A percentile compares a stretch with the other conserved stretches of the same genome.
Evolutionary conservation across 1,284 basidiomycete genomes (phyloP).

Genomic region (Ustilago cynodontis): DNA sequence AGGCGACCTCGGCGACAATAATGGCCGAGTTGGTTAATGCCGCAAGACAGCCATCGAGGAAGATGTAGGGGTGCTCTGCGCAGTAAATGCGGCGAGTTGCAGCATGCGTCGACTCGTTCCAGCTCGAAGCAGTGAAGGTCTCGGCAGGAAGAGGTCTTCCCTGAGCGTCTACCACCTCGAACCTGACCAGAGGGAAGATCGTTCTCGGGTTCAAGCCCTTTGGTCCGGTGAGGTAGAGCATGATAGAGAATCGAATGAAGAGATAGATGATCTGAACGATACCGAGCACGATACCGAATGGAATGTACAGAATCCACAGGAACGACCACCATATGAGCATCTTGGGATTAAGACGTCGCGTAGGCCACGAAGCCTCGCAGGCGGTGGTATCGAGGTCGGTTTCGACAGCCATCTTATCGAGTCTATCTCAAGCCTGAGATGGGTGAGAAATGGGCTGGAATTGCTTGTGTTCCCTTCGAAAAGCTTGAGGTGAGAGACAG

Average conservation of each 20-base stretch:
- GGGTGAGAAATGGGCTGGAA: not conserved
- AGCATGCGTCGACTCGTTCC: constrained; percentile 10
- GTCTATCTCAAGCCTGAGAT: not conserved
- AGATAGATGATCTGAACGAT: constrained; percentile 23
- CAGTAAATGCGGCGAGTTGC: constrained; percentile 27
- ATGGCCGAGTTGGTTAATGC: constrained; percentile 28
- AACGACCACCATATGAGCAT: constrained; percentile 30
- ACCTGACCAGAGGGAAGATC: constrained; percentile 27
- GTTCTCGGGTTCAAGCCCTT: constrained; percentile 19
- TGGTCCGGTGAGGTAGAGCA: constrained; percentile 14
- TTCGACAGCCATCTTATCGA: constrained; percentile 31
- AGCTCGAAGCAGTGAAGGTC: constrained; percentile 14
- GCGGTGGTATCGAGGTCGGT: constrained; percentile 35
- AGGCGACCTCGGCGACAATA: constrained; percentile 21
- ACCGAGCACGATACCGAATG: constrained; percentile 21
- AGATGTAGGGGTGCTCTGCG: constrained; percentile 36
- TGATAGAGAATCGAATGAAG: constrained; percentile 7
- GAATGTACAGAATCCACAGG: constrained; percentile 28
- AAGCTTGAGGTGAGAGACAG: not conserved
- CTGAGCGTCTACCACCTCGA: constrained; percentile 23
- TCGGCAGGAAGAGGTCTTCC: constrained; percentile 22
- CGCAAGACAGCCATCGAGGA: constrained; percentile 27
- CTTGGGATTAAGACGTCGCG: constrained; percentile 36
- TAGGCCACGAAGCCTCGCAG: constrained; percentile 38
- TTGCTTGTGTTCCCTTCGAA: not conserved